Evolutionary conservation across 1,139 yeast species (phyloP), one percentile per base, ranked within the genome.

Genomic region (Kurtzmaniella quercitrusa): DNA sequence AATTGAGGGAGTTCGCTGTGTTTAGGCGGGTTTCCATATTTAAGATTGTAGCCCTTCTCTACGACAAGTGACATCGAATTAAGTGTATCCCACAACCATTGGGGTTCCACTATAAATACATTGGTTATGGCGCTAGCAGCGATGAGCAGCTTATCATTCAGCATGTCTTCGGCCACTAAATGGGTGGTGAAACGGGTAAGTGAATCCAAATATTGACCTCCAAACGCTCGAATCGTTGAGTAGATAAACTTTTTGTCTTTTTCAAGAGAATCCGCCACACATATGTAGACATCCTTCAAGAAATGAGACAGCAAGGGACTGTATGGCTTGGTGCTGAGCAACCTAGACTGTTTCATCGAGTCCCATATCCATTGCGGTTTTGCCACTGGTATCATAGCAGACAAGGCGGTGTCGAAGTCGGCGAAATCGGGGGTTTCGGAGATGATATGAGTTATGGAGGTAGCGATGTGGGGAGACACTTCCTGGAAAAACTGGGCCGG

Each of bases 141-240:
- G 38, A 73, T 60, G 25, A 72, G 62, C 31, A 70, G 62, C 53
- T 73, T 73, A 41, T 69, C 82, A 49, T 84, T 83, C 29, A 76
- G 64, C 23, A 75, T 58, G 51, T 78, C 79, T 9, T 64, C 56
- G 0, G 95, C 77, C 14, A 91, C 68, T 41, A 89, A 70, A 67
- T 91, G 97, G 0, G 97, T 88, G 1, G 95, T 86, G 49, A 75
- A 75, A 43, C 76, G 75, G 9, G 88, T 81, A 31, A 90, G 62
- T n/a, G 74, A 71, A 45, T 82, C 84, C 44, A 80, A 65, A 56
- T 70, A 82, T 41, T 75, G 78, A 1, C 96, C 97, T 1, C 96
- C 97, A 51, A 86, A 72, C 0, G 87, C 84, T 27, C 76, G 62
- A 0, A 85, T 82, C 0, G 84, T 88, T 3, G 81, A 86, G 51